Conservation (phyloP, 2,329 filamentous ascomycete species). For the Aspergillus aculeatus region DNA sequence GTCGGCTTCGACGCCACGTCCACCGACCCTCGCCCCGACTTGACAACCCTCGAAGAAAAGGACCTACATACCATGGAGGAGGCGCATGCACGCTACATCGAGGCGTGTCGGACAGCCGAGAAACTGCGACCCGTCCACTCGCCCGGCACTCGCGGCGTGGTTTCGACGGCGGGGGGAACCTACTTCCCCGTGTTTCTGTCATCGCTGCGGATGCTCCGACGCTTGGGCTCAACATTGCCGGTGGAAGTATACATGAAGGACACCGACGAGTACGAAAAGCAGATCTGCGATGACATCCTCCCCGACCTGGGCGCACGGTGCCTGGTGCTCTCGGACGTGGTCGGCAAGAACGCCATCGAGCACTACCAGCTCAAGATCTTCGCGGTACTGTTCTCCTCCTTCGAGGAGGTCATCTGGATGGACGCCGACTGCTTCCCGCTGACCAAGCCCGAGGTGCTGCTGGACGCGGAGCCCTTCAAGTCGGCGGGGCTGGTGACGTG, state of each 20-base stretch:
- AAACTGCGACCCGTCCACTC: conserved; percentile 35
- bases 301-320: conserved; percentile 45
- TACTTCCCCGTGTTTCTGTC: conserved; percentile 53
- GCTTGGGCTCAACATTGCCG: conserved; percentile 51
- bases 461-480: conserved; percentile 53
- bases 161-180: conserved; percentile 50
- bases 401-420: conserved; percentile 59
- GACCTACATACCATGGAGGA: conserved; percentile 37
- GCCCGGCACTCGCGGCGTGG: conserved; percentile 48
- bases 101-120: conserved; percentile 30
- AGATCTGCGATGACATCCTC: conserved; percentile 42
- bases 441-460: conserved; percentile 46
- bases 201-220: conserved; percentile 53
- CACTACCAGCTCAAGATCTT: conserved; percentile 59
- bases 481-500: conserved; percentile 56
- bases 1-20: conserved; percentile 32
- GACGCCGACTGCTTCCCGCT: conserved; percentile 58
- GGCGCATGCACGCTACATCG: conserved; percentile 43
- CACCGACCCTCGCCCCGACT: conserved; percentile 33
- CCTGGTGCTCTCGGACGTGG: conserved; percentile 44
- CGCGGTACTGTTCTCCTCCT: conserved; percentile 58
- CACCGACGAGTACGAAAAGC: conserved; percentile 40
- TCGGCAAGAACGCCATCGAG: conserved; percentile 39
- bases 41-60: conserved; percentile 35
- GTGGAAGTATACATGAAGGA: conserved; percentile 48